A percentile compares a stretch with the other conserved stretches of the same genome.
phyloP scores from a whole-genome alignment of 1,284 basidiomycete genomes.

The Albatrellus sp. region DNA sequence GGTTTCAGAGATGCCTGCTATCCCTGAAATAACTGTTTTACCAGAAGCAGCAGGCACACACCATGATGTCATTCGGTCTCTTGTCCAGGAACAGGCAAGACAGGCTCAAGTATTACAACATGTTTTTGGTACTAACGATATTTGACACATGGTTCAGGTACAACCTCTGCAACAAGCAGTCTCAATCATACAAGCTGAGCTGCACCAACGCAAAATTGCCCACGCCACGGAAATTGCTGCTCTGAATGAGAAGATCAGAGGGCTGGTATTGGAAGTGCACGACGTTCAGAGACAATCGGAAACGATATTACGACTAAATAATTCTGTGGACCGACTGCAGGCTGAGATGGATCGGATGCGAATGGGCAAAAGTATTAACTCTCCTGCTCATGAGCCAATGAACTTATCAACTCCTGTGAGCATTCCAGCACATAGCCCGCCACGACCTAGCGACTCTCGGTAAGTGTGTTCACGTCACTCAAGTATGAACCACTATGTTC shows the following conservation, averaged over 20 bases:
- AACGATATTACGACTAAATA: constrained; percentile 8
- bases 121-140: not conserved
- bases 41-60: no score
- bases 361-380: constrained; percentile 4
- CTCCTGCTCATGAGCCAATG: constrained; percentile 6
- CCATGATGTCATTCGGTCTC: no score
- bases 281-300: constrained; percentile 8
- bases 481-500: not conserved
- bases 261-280: constrained; percentile 7
- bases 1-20: no score
- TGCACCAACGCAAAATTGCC: constrained; percentile 15
- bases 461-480: constrained; percentile 1
- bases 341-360: constrained; percentile 8
- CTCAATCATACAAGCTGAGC: constrained; percentile 20
- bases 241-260: constrained; percentile 10
- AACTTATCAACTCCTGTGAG: constrained; percentile 5
- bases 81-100: no score
- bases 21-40: no score
- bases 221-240: constrained; percentile 23
- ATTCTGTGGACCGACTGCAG: constrained; percentile 8
- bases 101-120: not conserved
- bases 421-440: constrained; percentile 5
- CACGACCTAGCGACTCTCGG: constrained; percentile 5
- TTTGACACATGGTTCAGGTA: constrained; percentile 23
- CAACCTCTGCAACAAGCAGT: constrained; percentile 42